These are phyloP conservation scores for Corylus americana DNA, from an alignment of 306 rosid species.

Conservation along the genomic window DNA sequence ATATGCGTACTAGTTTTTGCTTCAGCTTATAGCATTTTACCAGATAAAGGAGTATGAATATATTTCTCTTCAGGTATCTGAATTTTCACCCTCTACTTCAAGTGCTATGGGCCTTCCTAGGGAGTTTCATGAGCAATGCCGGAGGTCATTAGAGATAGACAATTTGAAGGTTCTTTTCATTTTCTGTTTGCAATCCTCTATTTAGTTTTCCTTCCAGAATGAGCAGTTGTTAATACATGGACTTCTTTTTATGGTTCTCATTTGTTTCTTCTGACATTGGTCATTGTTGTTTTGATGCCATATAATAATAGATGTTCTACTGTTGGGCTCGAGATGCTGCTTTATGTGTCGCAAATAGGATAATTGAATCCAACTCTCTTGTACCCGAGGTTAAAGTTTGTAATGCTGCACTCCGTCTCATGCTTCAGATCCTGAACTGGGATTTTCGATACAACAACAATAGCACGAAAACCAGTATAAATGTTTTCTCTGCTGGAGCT, in stretches of 20 bases:
- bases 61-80: constrained; percentile 65
- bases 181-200: constrained; percentile 19
- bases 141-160: constrained; percentile 73
- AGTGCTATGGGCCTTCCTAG: constrained; percentile 95
- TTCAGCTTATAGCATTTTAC: constrained; percentile 27
- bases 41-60: constrained; percentile 11
- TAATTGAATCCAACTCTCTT: constrained; percentile 65
- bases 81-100: constrained; percentile 95
- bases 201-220: constrained; percentile 17
- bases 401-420: constrained; percentile 72
- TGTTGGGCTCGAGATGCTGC: constrained; percentile 91
- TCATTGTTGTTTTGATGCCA: neutral
- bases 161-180: constrained; percentile 70
- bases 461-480: constrained; percentile 44
- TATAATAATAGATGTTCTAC: constrained; percentile 62
- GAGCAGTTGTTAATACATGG: constrained; percentile 15
- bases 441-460: constrained; percentile 55
- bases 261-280: constrained; percentile 6
- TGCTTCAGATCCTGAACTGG: constrained; percentile 98
- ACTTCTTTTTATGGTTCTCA: constrained; percentile 13
- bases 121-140: constrained; percentile 96
- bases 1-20: constrained; percentile 22
- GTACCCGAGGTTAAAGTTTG: constrained; percentile 88
- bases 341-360: constrained; percentile 67
- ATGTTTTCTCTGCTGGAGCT: constrained; percentile 60